These are phyloP conservation scores for Sordariomycetes sp. DNA, from an alignment of 2,329 filamentous ascomycete species.

Conservation along the genomic window DNA sequence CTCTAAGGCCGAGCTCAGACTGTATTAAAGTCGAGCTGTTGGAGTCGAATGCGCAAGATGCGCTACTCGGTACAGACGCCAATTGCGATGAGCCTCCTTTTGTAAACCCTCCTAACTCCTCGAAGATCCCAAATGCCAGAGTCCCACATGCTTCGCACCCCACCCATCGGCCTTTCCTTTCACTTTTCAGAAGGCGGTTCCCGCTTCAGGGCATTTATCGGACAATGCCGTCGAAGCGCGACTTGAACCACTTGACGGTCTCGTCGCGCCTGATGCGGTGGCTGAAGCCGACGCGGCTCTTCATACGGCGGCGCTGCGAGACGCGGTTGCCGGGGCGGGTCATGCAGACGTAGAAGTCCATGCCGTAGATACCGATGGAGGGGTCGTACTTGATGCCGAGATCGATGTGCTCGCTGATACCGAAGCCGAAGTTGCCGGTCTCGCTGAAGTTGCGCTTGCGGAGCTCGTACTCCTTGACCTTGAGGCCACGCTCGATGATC, in stretches of 20 bases:
- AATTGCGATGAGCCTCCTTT: slow-evolving; percentile 14
- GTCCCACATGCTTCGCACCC: neutral
- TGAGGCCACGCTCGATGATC: slow-evolving; percentile 99
- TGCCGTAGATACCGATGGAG: slow-evolving; percentile 96
- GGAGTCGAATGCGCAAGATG: slow-evolving; percentile 20
- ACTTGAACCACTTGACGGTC: slow-evolving; percentile 93
- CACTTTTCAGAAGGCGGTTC: neutral
- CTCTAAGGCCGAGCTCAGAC: slow-evolving; percentile 60
- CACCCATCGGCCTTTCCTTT: slow-evolving; percentile 10
- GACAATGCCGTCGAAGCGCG: slow-evolving; percentile 95
- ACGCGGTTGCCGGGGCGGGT: slow-evolving; percentile 98
- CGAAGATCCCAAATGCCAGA: slow-evolving; percentile 11
- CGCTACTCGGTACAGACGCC: slow-evolving; percentile 23
- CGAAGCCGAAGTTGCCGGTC: slow-evolving; percentile 99
- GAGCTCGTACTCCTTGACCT: slow-evolving; percentile 99
- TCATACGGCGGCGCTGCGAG: slow-evolving; percentile 83
- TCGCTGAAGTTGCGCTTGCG: slow-evolving; percentile 99
- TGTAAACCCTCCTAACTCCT: slow-evolving; percentile 9
- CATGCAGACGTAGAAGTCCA: slow-evolving; percentile 99
- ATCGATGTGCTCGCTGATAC: slow-evolving; percentile 99
- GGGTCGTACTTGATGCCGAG: slow-evolving; percentile 99
- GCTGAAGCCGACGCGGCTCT: slow-evolving; percentile 73
- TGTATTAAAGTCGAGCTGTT: slow-evolving; percentile 43
- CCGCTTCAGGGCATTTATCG: slow-evolving; percentile 54
- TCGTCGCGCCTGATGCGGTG: slow-evolving; percentile 93